A percentile compares a stretch with the other conserved stretches of the same genome.
phyloP scores from a whole-genome alignment of 768 basidiomycete species.

The Pulveroboletus sp. region DNA sequence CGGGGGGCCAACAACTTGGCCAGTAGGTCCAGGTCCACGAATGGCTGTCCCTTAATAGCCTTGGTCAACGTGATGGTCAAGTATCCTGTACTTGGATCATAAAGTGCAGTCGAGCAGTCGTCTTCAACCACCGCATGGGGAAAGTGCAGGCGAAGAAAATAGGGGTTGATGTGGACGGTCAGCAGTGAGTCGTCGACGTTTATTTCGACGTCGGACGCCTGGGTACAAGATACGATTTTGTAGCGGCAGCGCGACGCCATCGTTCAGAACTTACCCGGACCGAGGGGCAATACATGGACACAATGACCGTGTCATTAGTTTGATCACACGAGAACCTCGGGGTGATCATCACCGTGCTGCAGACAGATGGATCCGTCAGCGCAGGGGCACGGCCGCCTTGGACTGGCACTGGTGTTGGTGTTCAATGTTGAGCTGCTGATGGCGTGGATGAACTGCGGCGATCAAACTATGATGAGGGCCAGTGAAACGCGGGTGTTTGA shows the following conservation, averaged over 20 bases:
- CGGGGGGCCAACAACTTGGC: slow-evolving; percentile 73
- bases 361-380: background rate
- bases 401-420: background rate
- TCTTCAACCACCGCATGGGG: slow-evolving; percentile 62
- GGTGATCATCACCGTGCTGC: slow-evolving; percentile 56
- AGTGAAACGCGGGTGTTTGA: background rate
- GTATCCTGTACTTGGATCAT: slow-evolving; percentile 76
- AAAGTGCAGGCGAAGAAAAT: slow-evolving; percentile 78
- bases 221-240: slow-evolving; percentile 19
- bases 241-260: background rate
- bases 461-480: background rate
- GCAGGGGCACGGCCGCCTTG: background rate
- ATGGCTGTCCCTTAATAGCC: slow-evolving; percentile 57
- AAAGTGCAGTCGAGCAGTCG: slow-evolving; percentile 59
- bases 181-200: slow-evolving; percentile 66
- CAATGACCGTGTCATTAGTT: slow-evolving; percentile 46
- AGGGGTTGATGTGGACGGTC: slow-evolving; percentile 76
- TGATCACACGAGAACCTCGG: slow-evolving; percentile 71
- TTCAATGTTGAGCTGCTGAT: background rate
- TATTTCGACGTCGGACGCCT: slow-evolving; percentile 82
- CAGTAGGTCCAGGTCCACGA: slow-evolving; percentile 74
- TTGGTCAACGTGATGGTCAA: slow-evolving; percentile 73
- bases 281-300: slow-evolving; percentile 67
- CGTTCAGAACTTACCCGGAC: slow-evolving; percentile 48
- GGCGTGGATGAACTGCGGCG: background rate